phyloP scores from a whole-genome alignment of 2,329 filamentous ascomycete genomes.

The Penicillium sp. region DNA sequence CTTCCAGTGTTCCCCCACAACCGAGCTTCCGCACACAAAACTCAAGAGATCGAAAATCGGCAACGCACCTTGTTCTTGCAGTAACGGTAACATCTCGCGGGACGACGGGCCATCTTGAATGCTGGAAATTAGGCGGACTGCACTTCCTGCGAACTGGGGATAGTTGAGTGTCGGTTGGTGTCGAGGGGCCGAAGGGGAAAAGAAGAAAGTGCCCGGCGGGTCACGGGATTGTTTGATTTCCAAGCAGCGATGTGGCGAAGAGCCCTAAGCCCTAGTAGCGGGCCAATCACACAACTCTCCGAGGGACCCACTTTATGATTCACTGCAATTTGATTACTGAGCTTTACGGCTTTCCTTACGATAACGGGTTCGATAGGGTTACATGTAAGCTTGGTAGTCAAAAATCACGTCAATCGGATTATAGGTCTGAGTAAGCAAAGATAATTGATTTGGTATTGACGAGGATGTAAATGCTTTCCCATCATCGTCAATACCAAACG shows the following conservation, averaged over 20 bases:
- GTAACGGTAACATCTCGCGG: constrained; percentile 99
- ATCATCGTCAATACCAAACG: too few relatives aligned
- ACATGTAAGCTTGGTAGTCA: neutral
- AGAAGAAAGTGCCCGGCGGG: constrained; percentile 24
- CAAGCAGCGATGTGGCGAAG: constrained; percentile 44
- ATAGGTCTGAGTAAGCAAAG: too few relatives aligned
- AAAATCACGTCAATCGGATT: neutral
- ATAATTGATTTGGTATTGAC: too few relatives aligned
- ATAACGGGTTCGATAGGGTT: neutral
- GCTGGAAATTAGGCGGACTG: constrained; percentile 49
- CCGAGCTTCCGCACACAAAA: constrained; percentile 31
- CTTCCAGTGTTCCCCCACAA: constrained; percentile 28
- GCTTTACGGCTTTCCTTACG: neutral
- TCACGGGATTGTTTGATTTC: constrained; percentile 43
- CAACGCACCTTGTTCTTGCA: constrained; percentile 99
- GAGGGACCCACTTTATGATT: constrained; percentile 14
- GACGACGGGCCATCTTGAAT: constrained; percentile 98
- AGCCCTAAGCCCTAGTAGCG: constrained; percentile 44
- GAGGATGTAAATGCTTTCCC: too few relatives aligned
- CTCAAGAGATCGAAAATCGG: constrained; percentile 18
- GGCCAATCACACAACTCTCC: constrained; percentile 24
- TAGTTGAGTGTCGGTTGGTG: constrained; percentile 37
- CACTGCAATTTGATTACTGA: constrained; percentile 3
- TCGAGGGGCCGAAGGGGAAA: constrained; percentile 35
- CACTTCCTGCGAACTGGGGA: constrained; percentile 50